Evolutionary conservation across 176 grass and related monocot species (phyloP).

Genomic region (Juncus effusus): DNA sequence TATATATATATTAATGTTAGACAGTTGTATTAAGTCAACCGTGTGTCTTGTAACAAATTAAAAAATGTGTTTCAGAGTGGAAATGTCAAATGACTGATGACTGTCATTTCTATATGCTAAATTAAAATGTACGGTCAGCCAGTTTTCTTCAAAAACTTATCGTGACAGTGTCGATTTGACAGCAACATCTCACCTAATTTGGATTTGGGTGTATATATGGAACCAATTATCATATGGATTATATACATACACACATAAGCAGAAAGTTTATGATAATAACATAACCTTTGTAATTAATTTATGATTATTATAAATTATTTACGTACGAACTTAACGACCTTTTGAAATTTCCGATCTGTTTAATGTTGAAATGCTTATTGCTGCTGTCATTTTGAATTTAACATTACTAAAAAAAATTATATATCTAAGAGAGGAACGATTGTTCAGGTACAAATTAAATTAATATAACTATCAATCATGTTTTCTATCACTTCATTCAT

Average conservation of each 20-base stretch:
- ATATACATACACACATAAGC: background rate
- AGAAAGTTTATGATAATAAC: background rate
- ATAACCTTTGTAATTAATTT: background rate
- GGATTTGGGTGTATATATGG: background rate
- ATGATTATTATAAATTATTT: background rate
- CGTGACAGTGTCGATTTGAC: conserved; percentile 2
- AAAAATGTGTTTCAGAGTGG: background rate
- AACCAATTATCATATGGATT: background rate
- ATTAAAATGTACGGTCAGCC: conserved; percentile 19
- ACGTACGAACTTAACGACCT: conserved; percentile 20
- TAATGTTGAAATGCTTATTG: background rate
- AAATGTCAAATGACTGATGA: conserved; percentile 13
- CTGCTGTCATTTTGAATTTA: background rate
- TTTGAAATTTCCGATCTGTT: background rate
- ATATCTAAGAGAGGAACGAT: too few species aligned
- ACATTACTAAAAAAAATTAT: background rate
- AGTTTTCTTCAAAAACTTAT: conserved; percentile 6
- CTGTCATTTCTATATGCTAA: background rate
- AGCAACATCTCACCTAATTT: conserved; percentile 16
- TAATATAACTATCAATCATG: too few species aligned
- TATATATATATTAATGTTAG: too few species aligned
- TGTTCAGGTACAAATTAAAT: too few species aligned
- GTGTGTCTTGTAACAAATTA: background rate
- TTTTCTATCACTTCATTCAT: too few species aligned
- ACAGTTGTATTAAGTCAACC: background rate